Conservation (phyloP, 2,329 filamentous ascomycete genomes). For the Cercospora sp. region DNA sequence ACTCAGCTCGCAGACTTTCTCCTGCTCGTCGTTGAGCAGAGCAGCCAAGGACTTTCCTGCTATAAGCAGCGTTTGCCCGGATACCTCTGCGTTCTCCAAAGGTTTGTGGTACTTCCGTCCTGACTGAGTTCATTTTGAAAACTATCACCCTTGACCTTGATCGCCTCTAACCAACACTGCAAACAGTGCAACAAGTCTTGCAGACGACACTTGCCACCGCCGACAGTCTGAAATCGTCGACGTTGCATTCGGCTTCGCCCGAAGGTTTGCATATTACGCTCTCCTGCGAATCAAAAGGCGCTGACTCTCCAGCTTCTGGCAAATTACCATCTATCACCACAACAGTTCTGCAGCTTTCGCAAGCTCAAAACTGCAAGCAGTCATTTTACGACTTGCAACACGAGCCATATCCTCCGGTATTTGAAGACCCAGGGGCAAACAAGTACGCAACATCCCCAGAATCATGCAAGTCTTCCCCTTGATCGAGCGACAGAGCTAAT, state of each 20-base stretch:
- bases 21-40: no score
- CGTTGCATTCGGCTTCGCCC: neutral
- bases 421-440: neutral
- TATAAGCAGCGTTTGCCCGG: no score
- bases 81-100: no score
- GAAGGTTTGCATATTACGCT: neutral
- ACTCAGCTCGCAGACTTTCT: no score
- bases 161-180: no score
- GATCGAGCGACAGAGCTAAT: neutral
- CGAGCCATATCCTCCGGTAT: neutral
- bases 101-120: neutral
- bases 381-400: neutral
- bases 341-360: neutral
- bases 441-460: neutral
- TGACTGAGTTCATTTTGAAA: no score
- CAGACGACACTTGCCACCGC: neutral
- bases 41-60: no score
- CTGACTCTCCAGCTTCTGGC: neutral
- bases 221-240: neutral
- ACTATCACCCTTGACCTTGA: no score
- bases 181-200: neutral
- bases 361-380: neutral
- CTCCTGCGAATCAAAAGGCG: neutral
- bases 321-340: neutral
- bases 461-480: neutral